Evolutionary conservation across 192 early-diverging fungal species (phyloP).

Genomic region (Entophlyctis luteolus): DNA sequence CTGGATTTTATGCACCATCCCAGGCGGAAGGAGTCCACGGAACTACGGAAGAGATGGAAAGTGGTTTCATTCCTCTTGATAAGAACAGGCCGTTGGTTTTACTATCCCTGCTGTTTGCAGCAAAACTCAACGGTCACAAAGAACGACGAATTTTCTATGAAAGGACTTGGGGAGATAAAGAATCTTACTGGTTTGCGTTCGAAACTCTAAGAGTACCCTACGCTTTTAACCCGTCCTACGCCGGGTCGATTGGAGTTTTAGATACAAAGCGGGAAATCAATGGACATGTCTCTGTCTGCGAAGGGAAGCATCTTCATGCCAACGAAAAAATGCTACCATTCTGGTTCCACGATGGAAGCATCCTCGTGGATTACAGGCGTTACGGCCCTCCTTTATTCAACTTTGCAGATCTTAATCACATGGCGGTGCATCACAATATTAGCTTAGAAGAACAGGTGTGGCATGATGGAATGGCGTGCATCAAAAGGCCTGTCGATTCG

Average conservation of each 20-base stretch:
- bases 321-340: background rate
- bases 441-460: no score
- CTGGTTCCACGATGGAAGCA: background rate
- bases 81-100: background rate
- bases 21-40: background rate
- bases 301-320: background rate
- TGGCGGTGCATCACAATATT: no score
- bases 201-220: conserved; percentile 6
- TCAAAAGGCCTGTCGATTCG: no score
- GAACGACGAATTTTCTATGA: background rate
- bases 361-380: no score
- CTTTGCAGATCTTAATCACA: no score
- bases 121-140: background rate
- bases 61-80: background rate
- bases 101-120: conserved; percentile 4
- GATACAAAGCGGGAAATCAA: background rate
- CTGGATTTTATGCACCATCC: background rate
- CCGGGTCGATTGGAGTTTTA: background rate
- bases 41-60: background rate
- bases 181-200: conserved; percentile 12
- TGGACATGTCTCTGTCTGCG: background rate
- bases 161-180: conserved; percentile 8
- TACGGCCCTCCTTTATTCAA: no score
- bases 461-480: no score
- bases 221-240: background rate